Base-by-base conservation (phyloP, 495 filamentous ascomycete species). In the Mytilinidion resinicola region DNA sequence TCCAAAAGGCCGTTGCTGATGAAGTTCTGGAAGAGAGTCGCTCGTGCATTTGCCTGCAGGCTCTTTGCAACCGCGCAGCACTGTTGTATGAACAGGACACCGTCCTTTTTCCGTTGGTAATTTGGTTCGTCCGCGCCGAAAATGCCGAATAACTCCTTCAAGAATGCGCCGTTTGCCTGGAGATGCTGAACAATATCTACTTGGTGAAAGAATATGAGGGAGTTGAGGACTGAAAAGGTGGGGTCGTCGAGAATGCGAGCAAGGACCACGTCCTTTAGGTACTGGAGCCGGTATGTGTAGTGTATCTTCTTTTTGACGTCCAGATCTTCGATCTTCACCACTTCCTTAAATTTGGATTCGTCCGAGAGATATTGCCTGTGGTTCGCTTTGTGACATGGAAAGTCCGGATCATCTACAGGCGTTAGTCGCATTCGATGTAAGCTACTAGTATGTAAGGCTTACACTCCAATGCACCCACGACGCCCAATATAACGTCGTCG, bases 181-280 rank as follows among this genome's bases (percentile, higher is more conserved):
- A 98, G 79, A 73, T 96, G 89, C 64, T 89, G 86, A 47, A 97
- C 86, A 67, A 98, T 96, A 67, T 98, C 93, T 62, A 97, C 91
- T 75, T 98, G 93, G 71, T 96, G 91, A 79, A 91, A 98, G 77
- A 96, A 98, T 56, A 98, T 98, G 67, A 97, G 80, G 44, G 90
- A 96, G 76, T 97, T 98, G 55, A 98, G 85, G 34, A 97, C 92
- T 14, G 89, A 93, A 67, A 97, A 98, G 33, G 93, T 98, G 55
- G 92, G 93, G 68, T 98, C 93, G 71, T 98, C 93, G 41, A 98
- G 79, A 57, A 97, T 97, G 48, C 93, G 85, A 21, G 93, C 93
- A 42, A 98, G 80, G 5, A 98, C 93, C 51, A 98, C 93, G 65
- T 98, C 93, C 72, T 97, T 98, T n/a, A 98, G 77, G 69, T 98